Evolutionary conservation across 768 basidiomycete species (phyloP), one percentile per base, ranked within the genome.

Genomic region (Punctularia strigosozonata): DNA sequence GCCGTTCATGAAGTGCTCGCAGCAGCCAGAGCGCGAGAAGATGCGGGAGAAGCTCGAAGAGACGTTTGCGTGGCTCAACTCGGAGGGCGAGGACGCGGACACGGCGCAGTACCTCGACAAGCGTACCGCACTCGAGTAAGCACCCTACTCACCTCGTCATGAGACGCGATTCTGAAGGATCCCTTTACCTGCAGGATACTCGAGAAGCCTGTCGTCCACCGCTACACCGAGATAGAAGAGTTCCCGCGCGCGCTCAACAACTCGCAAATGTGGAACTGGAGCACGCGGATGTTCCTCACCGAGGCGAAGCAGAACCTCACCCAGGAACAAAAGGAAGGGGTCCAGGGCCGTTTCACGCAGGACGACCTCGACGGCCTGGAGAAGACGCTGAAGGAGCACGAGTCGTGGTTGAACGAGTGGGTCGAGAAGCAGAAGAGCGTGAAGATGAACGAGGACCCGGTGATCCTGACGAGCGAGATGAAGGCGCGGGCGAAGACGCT

Each of bases 191-290:
- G 25, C 48, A 91, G 88, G 62, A 59, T 65, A 17, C 59, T 89
- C 42, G 94, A 97, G 51, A 66, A 68, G 25, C 87, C 89, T 4
- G 77, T 95, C 45, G 70, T 88, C 35, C 73, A 80, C 54, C 85
- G 95, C 10, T 89, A 91, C 63, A 73, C 77, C 55, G 95, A 99
- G 60, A 82, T 85, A 33, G 76, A 84, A 46, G 77, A 77, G 21
- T 90, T 95, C 60, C 84, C 86, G 3, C 71, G 76, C 45, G 77
- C 80, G 1, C 66, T 98, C 39, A 83, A 89, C 52, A 80, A 71
- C 60, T 78, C 75, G 42, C 84, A 86, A 55, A 81, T 77, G 74
- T 82, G 77, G 83, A 89, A 77, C 61, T 99, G 75, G 85, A 80
- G 70, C 59, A 84, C 76, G 42, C 79, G 69, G 13, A 57, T 85